These are phyloP conservation scores for Hibiscus mutabilis DNA, from an alignment of 345 rosid species.

Conservation along the genomic window DNA sequence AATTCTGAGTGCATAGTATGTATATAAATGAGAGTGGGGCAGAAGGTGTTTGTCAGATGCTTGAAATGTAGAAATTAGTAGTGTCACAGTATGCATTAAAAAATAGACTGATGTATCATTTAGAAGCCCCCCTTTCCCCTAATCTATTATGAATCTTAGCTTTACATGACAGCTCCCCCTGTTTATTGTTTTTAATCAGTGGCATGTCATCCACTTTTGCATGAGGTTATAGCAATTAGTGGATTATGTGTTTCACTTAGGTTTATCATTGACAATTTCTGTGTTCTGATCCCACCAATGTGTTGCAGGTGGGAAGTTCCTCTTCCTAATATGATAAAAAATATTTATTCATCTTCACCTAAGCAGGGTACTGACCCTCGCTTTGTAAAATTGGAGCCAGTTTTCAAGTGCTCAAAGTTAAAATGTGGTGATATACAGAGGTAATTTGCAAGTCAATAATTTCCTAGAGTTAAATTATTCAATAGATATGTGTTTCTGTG, in stretches of 20 bases:
- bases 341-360: constrained; percentile 45
- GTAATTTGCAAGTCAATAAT: constrained; percentile 28
- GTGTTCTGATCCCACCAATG: constrained; percentile 14
- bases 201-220: not conserved
- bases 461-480: not conserved
- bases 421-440: constrained; percentile 64
- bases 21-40: not conserved
- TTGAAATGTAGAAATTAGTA: not conserved
- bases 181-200: not conserved
- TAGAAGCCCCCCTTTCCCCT: not conserved
- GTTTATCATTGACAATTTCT: constrained; percentile 10
- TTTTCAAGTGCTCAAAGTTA: constrained; percentile 66
- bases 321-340: constrained; percentile 47
- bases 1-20: not conserved
- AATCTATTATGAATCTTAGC: not conserved
- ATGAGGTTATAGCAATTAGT: not conserved
- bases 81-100: not conserved
- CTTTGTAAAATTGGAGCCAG: constrained; percentile 66
- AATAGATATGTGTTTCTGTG: not conserved
- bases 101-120: not conserved
- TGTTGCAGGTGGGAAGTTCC: constrained; percentile 96
- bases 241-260: not conserved
- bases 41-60: not conserved
- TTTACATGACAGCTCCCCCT: not conserved
- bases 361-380: constrained; percentile 76